These are phyloP conservation scores for Rhypophila decipiens DNA, from an alignment of 495 filamentous ascomycete species.

Conservation along the genomic window DNA sequence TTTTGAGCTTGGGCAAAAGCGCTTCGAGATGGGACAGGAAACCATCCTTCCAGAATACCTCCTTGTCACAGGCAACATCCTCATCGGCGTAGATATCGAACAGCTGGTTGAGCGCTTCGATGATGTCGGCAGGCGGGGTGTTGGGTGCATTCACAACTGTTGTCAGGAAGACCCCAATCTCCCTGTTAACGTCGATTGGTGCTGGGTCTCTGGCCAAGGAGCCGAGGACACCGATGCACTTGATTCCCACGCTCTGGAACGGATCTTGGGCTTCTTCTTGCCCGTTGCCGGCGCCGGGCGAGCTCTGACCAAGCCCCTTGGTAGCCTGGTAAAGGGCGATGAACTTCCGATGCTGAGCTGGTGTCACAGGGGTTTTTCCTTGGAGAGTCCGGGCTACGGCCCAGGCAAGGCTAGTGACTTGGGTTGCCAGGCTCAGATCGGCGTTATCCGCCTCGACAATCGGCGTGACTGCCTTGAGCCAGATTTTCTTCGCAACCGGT, in stretches of 20 bases:
- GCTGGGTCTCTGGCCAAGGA: conserved; percentile 45
- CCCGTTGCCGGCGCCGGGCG: conserved; percentile 11
- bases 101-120: conserved; percentile 55
- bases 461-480: conserved; percentile 42
- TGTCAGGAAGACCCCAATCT: conserved; percentile 55
- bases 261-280: conserved; percentile 33
- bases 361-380: conserved; percentile 38
- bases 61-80: conserved; percentile 44
- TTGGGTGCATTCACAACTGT: conserved; percentile 40
- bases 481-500: conserved; percentile 44
- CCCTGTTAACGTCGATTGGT: conserved; percentile 39
- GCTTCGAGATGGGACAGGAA: conserved; percentile 53
- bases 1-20: conserved; percentile 41
- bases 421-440: conserved; percentile 51
- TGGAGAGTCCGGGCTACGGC: conserved; percentile 47
- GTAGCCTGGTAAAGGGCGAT: conserved; percentile 55
- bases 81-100: conserved; percentile 59
- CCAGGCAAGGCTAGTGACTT: conserved; percentile 56
- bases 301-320: conserved; percentile 21
- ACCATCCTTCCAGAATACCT: conserved; percentile 55
- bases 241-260: conserved; percentile 48
- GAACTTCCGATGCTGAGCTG: conserved; percentile 49
- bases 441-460: conserved; percentile 51
- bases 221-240: conserved; percentile 57
- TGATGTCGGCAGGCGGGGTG: conserved; percentile 40